phyloP scores from a whole-genome alignment of 2,329 filamentous ascomycete species.

The Madurella fahalii region DNA sequence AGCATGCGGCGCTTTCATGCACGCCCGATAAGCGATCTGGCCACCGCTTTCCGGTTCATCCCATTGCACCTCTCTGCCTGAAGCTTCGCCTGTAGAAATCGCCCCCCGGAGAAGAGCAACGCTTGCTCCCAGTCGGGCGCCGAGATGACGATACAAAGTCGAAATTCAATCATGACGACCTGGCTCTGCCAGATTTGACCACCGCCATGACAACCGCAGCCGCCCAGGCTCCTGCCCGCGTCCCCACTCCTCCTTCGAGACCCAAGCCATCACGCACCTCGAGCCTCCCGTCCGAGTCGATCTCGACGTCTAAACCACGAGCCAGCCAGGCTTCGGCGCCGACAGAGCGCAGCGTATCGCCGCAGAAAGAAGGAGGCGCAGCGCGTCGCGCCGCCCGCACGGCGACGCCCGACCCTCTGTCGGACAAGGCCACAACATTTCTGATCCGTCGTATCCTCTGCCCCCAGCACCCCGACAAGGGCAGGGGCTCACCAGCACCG shows the following conservation, averaged over 20 bases:
- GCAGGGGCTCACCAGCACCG: constrained; percentile 47
- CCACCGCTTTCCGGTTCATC: constrained; percentile 6
- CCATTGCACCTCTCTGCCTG: background rate
- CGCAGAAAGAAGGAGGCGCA: constrained; percentile 2
- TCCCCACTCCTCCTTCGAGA: constrained; percentile 21
- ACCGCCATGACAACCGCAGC: constrained; percentile 21
- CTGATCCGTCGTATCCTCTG: constrained; percentile 83
- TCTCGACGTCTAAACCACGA: constrained; percentile 13
- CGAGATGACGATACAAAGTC: constrained; percentile 3
- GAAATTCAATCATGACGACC: constrained; percentile 6
- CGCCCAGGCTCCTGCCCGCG: constrained; percentile 18
- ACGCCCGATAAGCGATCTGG: constrained; percentile 4
- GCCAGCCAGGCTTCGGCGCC: background rate
- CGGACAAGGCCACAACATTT: constrained; percentile 72
- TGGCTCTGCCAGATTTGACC: constrained; percentile 3
- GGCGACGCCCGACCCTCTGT: constrained; percentile 48
- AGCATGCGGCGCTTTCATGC: background rate
- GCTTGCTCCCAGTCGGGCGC: background rate
- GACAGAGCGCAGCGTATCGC: background rate
- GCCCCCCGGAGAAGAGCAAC: constrained; percentile 1
- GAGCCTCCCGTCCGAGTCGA: constrained; percentile 27
- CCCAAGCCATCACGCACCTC: constrained; percentile 22
- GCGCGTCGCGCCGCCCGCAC: constrained; percentile 16
- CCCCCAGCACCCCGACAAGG: constrained; percentile 63
- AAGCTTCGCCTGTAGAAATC: background rate